Evolutionary conservation across 495 filamentous ascomycete species (phyloP).

Genomic region (Viridothelium virens): DNA sequence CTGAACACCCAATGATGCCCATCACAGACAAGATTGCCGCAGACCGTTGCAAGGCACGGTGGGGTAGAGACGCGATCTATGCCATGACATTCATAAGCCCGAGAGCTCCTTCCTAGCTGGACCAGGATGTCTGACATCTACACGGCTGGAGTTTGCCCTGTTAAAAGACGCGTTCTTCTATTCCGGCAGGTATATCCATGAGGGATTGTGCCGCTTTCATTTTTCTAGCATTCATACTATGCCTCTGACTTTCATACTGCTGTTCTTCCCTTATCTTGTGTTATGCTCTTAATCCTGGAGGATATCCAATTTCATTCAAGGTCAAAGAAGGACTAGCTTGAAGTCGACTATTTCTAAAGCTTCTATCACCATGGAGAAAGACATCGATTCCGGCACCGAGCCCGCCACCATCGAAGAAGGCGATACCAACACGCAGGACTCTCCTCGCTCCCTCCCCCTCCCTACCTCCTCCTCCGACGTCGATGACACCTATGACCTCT

Average conservation of each 20-base stretch:
- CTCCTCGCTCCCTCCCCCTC: constrained; percentile 16
- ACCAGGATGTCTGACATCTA: background rate
- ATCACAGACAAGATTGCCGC: background rate
- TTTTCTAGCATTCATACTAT: background rate
- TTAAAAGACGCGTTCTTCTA: background rate
- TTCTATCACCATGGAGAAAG: background rate
- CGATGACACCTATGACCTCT: constrained; percentile 43
- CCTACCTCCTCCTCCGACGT: constrained; percentile 27
- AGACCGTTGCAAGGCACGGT: background rate
- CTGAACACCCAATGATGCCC: background rate
- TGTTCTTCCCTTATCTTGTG: background rate
- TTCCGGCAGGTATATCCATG: background rate
- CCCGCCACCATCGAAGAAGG: background rate
- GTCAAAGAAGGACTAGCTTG: no score
- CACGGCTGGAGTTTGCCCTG: background rate
- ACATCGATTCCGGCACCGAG: background rate
- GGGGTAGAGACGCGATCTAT: background rate
- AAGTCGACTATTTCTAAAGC: no score
- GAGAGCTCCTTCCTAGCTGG: background rate
- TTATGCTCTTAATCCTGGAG: background rate
- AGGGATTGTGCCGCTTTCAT: background rate
- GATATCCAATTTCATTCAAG: no score
- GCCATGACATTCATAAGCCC: background rate
- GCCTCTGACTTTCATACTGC: background rate
- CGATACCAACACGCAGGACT: constrained; percentile 4